Conservation (phyloP, 495 filamentous ascomycete genomes). For the Talaromyces wortmannii region DNA sequence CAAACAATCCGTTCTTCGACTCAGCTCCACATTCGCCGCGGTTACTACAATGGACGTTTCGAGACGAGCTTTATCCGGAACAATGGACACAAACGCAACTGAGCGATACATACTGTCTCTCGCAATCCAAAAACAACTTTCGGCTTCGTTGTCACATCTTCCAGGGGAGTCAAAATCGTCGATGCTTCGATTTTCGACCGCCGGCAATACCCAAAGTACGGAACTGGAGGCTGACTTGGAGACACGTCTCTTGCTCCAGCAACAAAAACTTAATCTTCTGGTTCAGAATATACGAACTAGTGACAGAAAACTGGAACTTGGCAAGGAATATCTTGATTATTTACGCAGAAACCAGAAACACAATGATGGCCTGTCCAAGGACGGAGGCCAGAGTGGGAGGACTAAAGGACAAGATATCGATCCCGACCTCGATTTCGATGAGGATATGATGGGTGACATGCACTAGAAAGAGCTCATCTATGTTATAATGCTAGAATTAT, state of each 20-base stretch:
- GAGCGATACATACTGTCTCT: constrained; percentile 37
- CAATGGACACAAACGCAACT: constrained; percentile 31
- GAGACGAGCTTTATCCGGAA: constrained; percentile 23
- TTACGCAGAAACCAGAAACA: constrained; percentile 38
- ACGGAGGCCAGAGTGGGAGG: constrained; percentile 10
- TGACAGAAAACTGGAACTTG: constrained; percentile 49
- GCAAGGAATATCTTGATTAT: constrained; percentile 52
- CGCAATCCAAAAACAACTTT: constrained; percentile 48
- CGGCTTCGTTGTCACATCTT: constrained; percentile 43
- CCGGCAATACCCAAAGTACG: constrained; percentile 8
- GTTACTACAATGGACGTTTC: constrained; percentile 36
- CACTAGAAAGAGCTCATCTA: background rate
- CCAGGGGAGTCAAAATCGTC: constrained; percentile 34
- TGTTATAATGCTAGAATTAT: background rate
- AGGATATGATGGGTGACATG: constrained; percentile 62
- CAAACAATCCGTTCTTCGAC: constrained; percentile 32
- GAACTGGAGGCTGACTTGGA: constrained; percentile 38
- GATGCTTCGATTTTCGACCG: constrained; percentile 26
- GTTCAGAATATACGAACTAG: constrained; percentile 37
- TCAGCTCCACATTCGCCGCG: constrained; percentile 40
- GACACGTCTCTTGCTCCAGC: constrained; percentile 25
- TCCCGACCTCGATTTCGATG: constrained; percentile 57
- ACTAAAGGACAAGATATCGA: constrained; percentile 28
- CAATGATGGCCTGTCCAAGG: constrained; percentile 21
- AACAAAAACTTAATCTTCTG: constrained; percentile 28